Base-by-base conservation (phyloP, 768 basidiomycete species). In the Leucosporidium yakuticum region DNA sequence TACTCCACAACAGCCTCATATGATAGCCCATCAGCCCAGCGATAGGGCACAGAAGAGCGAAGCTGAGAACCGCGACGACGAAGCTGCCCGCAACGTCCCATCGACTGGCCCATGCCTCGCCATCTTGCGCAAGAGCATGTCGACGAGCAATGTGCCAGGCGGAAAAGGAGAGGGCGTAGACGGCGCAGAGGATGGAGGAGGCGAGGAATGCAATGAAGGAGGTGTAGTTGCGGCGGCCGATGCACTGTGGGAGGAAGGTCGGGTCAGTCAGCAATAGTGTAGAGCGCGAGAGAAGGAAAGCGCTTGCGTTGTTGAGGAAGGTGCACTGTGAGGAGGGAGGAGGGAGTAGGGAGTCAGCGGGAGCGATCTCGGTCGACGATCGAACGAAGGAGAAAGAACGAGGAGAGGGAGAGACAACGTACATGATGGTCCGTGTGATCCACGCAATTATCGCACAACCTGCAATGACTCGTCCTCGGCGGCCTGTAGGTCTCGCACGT, bases 381-480 rank as follows among this genome's bases (percentile, higher is more conserved):
- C 39, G 8, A 15, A 4, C 14, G 27, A 31, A 19, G n/a, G 27
- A 23, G 49, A 49, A 4, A 2, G 4, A 15, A 21, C 2, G 17
- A 32, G 32, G 87, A 70, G 88, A 90, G 76, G 11, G 31, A 27
- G 1, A 34, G 21, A 15, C 5, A 29, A 62, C 70, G 60, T n/a
- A 73, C 72, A 19, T 91, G 91, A 76, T 94, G 90, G 77, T 95
- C 93, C 72, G 94, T 97, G 15, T 88, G 87, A 72, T 97, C 94
- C 21, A 97, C 91, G 76, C 95, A 99, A 77, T 98, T 98, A 74
- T 96, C 91, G 77, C 95, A 99, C 89, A 96, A 85, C 78, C 93
- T 91, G 78, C 95, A 99, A 79, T 99, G 95, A 76, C 90, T 95
- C 25, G 92, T 89, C 70, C 95, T 82, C 6, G 95, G 95, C 11